These are phyloP conservation scores for Fusarium tjaetaba DNA, from an alignment of 2,329 filamentous ascomycete genomes.

Conservation along the genomic window DNA sequence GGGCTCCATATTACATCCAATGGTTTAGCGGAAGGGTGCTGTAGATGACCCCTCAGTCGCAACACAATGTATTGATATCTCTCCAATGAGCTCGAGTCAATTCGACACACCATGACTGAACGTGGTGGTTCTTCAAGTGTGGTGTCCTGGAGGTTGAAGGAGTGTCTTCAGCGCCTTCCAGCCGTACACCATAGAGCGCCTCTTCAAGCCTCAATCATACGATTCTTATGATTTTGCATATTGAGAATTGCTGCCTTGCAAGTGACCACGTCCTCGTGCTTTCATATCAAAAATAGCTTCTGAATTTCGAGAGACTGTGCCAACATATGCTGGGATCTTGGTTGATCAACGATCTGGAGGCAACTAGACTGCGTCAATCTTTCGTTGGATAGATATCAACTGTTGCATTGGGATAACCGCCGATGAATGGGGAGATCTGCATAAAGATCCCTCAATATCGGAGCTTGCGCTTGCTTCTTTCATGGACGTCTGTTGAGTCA, in stretches of 20 bases:
- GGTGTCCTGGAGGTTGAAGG: conserved; percentile 7
- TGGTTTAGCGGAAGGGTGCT: neutral
- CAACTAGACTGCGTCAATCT: neutral
- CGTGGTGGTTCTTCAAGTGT: conserved; percentile 16
- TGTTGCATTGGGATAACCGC: neutral
- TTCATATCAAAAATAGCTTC: neutral
- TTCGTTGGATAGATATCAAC: neutral
- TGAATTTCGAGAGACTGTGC: neutral
- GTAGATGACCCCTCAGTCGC: conserved; percentile 3
- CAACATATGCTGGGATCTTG: neutral
- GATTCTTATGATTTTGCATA: conserved; percentile 12
- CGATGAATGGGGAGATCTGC: neutral
- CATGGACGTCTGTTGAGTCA: neutral
- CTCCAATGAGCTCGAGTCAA: neutral
- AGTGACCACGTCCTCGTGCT: neutral
- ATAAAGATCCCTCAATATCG: neutral
- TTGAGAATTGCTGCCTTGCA: neutral
- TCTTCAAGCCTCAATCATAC: conserved; percentile 28
- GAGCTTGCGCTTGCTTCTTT: neutral
- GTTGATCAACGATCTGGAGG: neutral
- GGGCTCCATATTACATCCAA: neutral
- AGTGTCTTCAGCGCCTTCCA: conserved; percentile 11
- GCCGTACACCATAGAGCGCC: conserved; percentile 14
- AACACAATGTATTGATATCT: conserved; percentile 3
- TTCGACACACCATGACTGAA: conserved; percentile 9